A percentile compares a stretch with the other conserved stretches of the same genome.
Conservation (phyloP, 306 rosid genomes). For the Medicago lupulina region DNA sequence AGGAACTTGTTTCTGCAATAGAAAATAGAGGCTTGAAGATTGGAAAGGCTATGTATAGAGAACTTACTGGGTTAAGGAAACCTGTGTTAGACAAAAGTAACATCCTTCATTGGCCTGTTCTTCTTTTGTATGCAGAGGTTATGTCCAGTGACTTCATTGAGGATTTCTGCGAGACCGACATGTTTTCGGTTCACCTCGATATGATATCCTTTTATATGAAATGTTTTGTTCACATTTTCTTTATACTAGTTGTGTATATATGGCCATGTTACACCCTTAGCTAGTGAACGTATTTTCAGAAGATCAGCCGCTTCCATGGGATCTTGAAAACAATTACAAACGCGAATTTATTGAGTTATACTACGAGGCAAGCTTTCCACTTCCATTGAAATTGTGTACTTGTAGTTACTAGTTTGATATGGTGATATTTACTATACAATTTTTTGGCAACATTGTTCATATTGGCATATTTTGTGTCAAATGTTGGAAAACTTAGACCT, state of each 20-base stretch:
- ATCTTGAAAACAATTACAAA: constrained; percentile 69
- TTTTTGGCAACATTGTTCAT: constrained; percentile 16
- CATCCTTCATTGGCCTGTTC: constrained; percentile 95
- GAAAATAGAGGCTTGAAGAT: constrained; percentile 77
- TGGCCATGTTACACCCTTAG: constrained; percentile 57
- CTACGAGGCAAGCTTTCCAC: constrained; percentile 69
- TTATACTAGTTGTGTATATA: constrained; percentile 20
- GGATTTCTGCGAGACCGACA: constrained; percentile 94
- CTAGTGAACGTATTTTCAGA: constrained; percentile 83
- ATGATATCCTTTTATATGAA: constrained; percentile 77
- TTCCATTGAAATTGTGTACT: constrained; percentile 13
- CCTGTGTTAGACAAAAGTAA: constrained; percentile 74
- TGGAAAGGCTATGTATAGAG: constrained; percentile 73
- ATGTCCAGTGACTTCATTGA: constrained; percentile 96
- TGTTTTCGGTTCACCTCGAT: constrained; percentile 85
- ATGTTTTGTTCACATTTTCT: constrained; percentile 12
- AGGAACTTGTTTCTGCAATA: constrained; percentile 72
- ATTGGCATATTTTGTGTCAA: constrained; percentile 11
- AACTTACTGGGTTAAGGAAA: constrained; percentile 75
- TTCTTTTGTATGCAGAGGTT: constrained; percentile 91
- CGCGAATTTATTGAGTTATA: constrained; percentile 73
- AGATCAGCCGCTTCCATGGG: constrained; percentile 81
- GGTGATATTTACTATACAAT: background rate
- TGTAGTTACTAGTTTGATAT: constrained; percentile 24
- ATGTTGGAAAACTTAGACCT: constrained; percentile 19